Percentiles rank a stretch among this genome's conserved stretches.
Evolutionary conservation across 768 basidiomycete genomes (phyloP).

Genomic region (Mycena metata): DNA sequence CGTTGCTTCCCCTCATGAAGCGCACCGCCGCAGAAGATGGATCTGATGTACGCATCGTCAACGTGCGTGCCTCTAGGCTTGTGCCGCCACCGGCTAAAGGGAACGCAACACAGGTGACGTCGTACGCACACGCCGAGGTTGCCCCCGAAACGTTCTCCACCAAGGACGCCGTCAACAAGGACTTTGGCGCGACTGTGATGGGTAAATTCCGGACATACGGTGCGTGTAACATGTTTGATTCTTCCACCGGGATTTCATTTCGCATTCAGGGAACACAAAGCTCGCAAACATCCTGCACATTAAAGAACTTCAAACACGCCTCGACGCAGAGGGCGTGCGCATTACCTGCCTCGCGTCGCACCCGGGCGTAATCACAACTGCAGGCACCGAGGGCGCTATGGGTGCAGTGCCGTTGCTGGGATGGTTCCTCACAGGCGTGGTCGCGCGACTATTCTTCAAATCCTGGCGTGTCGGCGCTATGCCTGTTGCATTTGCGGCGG

Average conservation of each 20-base stretch:
- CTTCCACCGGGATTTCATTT: background rate
- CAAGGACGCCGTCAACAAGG: conserved; percentile 34
- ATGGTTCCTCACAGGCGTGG: background rate
- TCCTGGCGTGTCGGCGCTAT: background rate
- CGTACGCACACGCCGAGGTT: conserved; percentile 22
- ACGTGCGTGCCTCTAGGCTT: no score
- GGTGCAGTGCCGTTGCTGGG: background rate
- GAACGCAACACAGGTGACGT: no score
- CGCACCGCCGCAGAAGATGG: conserved; percentile 57
- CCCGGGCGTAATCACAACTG: background rate
- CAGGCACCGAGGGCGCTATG: background rate
- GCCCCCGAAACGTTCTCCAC: conserved; percentile 23
- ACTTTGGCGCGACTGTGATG: conserved; percentile 3
- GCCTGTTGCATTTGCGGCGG: background rate
- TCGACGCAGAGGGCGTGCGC: background rate
- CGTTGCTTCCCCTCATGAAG: conserved; percentile 62
- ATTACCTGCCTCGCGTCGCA: background rate
- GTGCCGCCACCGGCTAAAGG: no score
- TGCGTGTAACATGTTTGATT: background rate
- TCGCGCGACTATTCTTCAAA: background rate
- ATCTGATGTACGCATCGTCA: conserved; percentile 67
- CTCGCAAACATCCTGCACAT: conserved; percentile 1
- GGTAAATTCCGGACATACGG: conserved; percentile 32
- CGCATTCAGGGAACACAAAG: background rate
- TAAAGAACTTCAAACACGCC: no score